Conservation (phyloP, 176 grass and related monocot genomes). For the Aegilops tauschii region DNA sequence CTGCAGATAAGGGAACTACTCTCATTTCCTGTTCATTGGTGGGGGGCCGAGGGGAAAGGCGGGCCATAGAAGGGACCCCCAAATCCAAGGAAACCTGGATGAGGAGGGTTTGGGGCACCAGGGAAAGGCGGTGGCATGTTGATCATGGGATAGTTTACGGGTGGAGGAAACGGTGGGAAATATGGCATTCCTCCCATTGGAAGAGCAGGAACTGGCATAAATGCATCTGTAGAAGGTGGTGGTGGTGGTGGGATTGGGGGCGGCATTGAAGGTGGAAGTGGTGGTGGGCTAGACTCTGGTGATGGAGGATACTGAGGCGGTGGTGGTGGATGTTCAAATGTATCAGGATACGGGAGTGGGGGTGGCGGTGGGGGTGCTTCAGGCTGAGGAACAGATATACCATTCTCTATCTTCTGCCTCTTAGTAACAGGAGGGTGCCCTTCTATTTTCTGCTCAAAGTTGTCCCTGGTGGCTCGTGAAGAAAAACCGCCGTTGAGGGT, state of each 20-base stretch:
- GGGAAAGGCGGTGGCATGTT: slow-evolving; percentile 22
- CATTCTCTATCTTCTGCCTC: slow-evolving; percentile 43
- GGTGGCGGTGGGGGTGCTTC: slow-evolving; percentile 33
- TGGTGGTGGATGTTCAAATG: slow-evolving; percentile 44
- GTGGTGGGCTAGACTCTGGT: slow-evolving; percentile 36
- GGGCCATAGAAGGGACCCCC: slow-evolving; percentile 29
- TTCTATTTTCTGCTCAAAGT: slow-evolving; percentile 28
- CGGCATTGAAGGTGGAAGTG: slow-evolving; percentile 9
- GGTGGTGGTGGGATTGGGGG: slow-evolving; percentile 19
- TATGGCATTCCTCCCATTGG: slow-evolving; percentile 38
- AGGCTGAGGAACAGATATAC: slow-evolving; percentile 22
- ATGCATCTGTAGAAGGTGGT: slow-evolving; percentile 17
- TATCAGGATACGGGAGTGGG: slow-evolving; percentile 42
- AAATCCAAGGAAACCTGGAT: slow-evolving; percentile 32
- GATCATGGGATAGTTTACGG: slow-evolving; percentile 34
- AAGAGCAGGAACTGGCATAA: slow-evolving; percentile 33
- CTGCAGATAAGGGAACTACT: not conserved
- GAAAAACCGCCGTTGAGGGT: slow-evolving; percentile 36
- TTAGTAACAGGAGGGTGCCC: slow-evolving; percentile 34
- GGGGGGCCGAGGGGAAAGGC: slow-evolving; percentile 38
- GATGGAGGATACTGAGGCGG: slow-evolving; percentile 40
- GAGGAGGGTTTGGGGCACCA: slow-evolving; percentile 31
- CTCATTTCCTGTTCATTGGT: slow-evolving; percentile 36
- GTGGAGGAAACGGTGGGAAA: slow-evolving; percentile 26
- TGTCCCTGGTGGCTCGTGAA: slow-evolving; percentile 44